Percentiles rank a stretch among this genome's conserved stretches.
Evolutionary conservation across 805 yeast genomes (phyloP).

Genomic region (Maudiozyma bulderi): DNA sequence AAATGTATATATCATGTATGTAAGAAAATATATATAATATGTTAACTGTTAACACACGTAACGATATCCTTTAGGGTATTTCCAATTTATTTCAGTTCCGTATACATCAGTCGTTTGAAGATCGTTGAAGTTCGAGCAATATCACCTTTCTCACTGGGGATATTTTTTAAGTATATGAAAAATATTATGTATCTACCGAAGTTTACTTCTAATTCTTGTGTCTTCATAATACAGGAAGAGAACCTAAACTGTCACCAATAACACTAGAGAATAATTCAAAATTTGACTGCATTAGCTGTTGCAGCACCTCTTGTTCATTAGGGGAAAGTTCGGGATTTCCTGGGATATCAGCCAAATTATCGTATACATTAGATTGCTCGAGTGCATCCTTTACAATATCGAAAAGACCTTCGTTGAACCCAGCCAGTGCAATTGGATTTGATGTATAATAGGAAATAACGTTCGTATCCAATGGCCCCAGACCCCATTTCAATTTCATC

Average conservation of each 20-base stretch:
- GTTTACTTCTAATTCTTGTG: neutral
- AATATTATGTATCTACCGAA: too few species aligned
- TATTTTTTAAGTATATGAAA: too few species aligned
- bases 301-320: neutral
- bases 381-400: neutral
- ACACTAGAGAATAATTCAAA: constrained; percentile 1
- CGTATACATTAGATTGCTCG: neutral
- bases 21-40: too few species aligned
- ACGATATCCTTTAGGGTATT: too few species aligned
- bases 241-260: constrained; percentile 1
- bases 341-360: neutral
- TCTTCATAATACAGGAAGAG: neutral
- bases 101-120: too few species aligned
- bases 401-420: neutral
- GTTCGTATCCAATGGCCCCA: neutral
- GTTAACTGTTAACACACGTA: too few species aligned
- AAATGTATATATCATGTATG: too few species aligned
- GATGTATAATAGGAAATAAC: neutral
- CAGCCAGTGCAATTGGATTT: neutral
- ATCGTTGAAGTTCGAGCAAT: too few species aligned
- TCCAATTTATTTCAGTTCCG: too few species aligned
- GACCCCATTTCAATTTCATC: constrained; percentile 3
- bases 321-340: neutral
- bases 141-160: too few species aligned
- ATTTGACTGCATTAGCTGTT: constrained; percentile 1